phyloP scores from a whole-genome alignment of 75 land plant species.

The Cunninghamia lanceolata region DNA sequence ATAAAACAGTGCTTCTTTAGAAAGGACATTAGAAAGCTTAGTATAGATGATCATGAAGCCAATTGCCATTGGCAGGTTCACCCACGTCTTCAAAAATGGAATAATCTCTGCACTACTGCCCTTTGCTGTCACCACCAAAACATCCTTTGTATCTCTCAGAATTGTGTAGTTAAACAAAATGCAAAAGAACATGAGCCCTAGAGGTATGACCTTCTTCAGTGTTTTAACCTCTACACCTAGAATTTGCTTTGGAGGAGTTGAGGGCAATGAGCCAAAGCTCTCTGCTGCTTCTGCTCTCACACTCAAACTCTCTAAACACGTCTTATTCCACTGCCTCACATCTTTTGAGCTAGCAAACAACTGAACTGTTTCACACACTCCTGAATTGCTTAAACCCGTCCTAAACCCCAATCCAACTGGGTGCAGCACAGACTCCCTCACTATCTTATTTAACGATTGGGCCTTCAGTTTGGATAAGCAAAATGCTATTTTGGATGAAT shows the following conservation, averaged over 20 bases:
- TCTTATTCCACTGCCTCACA: background rate
- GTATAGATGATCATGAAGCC: slow-evolving; percentile 56
- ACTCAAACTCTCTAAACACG: background rate
- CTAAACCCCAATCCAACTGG: slow-evolving; percentile 4
- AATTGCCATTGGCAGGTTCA: slow-evolving; percentile 53
- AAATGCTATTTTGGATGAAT: background rate
- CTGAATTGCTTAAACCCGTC: slow-evolving; percentile 4
- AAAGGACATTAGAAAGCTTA: slow-evolving; percentile 45
- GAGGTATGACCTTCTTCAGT: slow-evolving; percentile 50
- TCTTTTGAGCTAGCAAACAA: background rate
- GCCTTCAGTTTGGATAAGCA: background rate
- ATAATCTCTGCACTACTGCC: slow-evolving; percentile 61
- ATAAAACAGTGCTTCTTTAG: slow-evolving; percentile 49
- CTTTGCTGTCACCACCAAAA: slow-evolving; percentile 58
- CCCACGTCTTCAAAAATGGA: slow-evolving; percentile 55
- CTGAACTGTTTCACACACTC: background rate
- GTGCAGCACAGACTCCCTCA: background rate
- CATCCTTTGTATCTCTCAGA: slow-evolving; percentile 51
- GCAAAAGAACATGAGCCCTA: slow-evolving; percentile 59
- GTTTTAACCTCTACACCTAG: slow-evolving; percentile 35
- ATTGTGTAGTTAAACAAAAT: slow-evolving; percentile 59
- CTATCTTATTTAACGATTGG: background rate
- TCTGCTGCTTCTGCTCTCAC: background rate
- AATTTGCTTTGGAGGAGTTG: slow-evolving; percentile 19
- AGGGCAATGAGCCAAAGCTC: background rate